A percentile compares a stretch with the other conserved stretches of the same genome.
Evolutionary conservation across 202 grass and related monocot genomes (phyloP).

Genomic region (Digitaria exilis): DNA sequence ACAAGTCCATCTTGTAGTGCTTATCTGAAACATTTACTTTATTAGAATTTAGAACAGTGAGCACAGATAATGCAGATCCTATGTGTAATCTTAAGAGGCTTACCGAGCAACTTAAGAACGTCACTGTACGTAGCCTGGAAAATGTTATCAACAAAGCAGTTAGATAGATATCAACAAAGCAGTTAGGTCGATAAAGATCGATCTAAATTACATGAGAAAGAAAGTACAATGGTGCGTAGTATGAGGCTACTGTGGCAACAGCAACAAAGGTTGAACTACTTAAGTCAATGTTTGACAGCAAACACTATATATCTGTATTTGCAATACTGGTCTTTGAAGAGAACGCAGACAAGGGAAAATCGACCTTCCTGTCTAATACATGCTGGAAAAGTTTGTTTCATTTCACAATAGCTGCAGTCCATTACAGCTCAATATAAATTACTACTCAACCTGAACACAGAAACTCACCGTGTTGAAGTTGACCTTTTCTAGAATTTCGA

Average conservation of each 20-base stretch:
- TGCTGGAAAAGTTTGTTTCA: too few relatives aligned
- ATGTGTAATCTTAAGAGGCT: constrained; percentile 22
- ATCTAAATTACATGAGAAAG: background rate
- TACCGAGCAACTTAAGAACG: constrained; percentile 79
- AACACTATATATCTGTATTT: background rate
- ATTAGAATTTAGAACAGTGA: constrained; percentile 6
- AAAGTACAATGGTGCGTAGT: background rate
- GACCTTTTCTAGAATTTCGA: constrained; percentile 71
- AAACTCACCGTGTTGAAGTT: constrained; percentile 72
- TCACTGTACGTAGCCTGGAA: constrained; percentile 86
- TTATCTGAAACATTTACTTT: constrained; percentile 45
- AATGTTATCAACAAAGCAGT: constrained; percentile 34
- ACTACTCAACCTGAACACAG: background rate
- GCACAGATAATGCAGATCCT: background rate
- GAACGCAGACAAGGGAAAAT: background rate
- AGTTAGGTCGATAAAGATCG: constrained; percentile 7
- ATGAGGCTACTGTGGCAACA: background rate
- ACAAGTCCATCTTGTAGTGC: constrained; percentile 78
- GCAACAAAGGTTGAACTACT: constrained; percentile 14
- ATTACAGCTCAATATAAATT: constrained; percentile 18
- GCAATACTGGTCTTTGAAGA: background rate
- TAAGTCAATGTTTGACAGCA: background rate
- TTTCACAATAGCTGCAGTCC: constrained; percentile 4
- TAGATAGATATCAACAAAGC: constrained; percentile 36
- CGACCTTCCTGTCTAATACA: background rate